Evolutionary conservation across 2,329 filamentous ascomycete species (phyloP), one percentile per base, ranked within the genome.

Genomic region (Penicillium sp.): DNA sequence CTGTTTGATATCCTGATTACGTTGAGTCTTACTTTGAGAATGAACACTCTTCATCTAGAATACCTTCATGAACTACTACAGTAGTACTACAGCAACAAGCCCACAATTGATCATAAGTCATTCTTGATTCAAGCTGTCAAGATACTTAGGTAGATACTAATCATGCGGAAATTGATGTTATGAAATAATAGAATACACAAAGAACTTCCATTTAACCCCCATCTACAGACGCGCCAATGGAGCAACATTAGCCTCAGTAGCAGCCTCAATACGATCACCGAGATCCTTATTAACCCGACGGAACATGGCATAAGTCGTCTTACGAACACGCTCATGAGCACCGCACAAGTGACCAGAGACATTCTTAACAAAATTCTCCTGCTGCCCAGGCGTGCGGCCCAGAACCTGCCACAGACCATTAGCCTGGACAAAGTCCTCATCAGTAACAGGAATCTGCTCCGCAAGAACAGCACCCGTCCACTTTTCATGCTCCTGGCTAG

Each of bases 251-350:
- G 56, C 60, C 67, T 83, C 81, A 0, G 81, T 82, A 45, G 73
- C 73, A 53, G 74, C 69, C 62, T 74, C 70, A 59, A 84, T 79
- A 10, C 76, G 72, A 31, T 64, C 65, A 24, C 81, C 81, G 3
- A 84, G 73, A 13, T 74, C 73, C 8, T 67, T 53, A 56, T 82
- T 76, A n/a, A 85, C 79, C 39, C 72, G 74, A 35, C 65, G 63
- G 66, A 84, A 86, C 80, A 84, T 83, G 44, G 72, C 78, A 60
- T 83, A 84, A 13, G 81, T 82, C 37, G 78, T 73, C 58, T 78
- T 72, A 32, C 82, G 75, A 32, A 82, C 79, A 55, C 78, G 77
- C 50, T 74, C 70, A 56, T 77, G 72, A 2, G 81, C 81, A 44
- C 68, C 76, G 39, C 69, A 70, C 54, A 86, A 67, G 58, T 85